A percentile compares a stretch with the other conserved stretches of the same genome.
phyloP scores from a whole-genome alignment of 202 grass and related monocot species.

The Eragrostis tef region DNA sequence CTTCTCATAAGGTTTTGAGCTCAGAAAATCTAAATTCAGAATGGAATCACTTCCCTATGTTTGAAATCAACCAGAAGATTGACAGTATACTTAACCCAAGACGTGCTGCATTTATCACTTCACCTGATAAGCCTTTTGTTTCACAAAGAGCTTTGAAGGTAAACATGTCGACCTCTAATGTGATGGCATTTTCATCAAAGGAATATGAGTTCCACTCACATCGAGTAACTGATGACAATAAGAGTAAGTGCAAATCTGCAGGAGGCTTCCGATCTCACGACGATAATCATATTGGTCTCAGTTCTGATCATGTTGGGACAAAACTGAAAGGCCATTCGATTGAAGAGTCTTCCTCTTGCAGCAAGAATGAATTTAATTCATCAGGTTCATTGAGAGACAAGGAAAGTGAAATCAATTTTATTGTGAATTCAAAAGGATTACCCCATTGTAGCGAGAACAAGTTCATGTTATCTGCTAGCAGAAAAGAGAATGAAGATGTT shows the following conservation, averaged over 20 bases:
- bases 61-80: conserved; percentile 62
- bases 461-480: conserved; percentile 38
- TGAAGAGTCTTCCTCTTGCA: conserved; percentile 49
- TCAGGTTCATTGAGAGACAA: conserved; percentile 37
- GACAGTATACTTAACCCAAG: conserved; percentile 56
- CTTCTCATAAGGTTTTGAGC: conserved; percentile 33
- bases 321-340: conserved; percentile 49
- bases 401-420: conserved; percentile 6
- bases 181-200: conserved; percentile 54
- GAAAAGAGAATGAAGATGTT: conserved; percentile 39
- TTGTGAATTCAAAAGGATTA: conserved; percentile 44
- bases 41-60: conserved; percentile 58
- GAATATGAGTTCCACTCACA: conserved; percentile 46
- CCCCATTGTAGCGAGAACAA: conserved; percentile 38
- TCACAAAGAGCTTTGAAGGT: conserved; percentile 40
- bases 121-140: conserved; percentile 49
- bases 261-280: conserved; percentile 24
- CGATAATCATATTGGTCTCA: conserved; percentile 46
- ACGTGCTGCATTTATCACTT: conserved; percentile 26
- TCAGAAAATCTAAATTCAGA: conserved; percentile 46
- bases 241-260: conserved; percentile 41
- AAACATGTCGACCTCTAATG: conserved; percentile 51
- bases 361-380: conserved; percentile 46
- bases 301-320: conserved; percentile 33
- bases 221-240: conserved; percentile 45